phyloP scores from a whole-genome alignment of 2,329 filamentous ascomycete genomes.

The Dryadomyces sulphureus region DNA sequence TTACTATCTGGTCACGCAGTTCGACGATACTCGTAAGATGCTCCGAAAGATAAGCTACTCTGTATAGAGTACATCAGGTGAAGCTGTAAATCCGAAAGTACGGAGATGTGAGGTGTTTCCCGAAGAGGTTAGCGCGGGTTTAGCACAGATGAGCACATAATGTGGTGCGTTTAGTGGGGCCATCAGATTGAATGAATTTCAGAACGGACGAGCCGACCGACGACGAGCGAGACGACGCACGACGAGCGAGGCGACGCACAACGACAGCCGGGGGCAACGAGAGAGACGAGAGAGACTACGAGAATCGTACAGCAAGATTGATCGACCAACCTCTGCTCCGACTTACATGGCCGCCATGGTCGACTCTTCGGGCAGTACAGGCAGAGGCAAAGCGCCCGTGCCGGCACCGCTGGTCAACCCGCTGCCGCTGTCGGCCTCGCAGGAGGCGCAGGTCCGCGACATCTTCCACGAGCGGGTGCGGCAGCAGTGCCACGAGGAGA shows the following conservation, averaged over 20 bases:
- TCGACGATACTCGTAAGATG: no score
- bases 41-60: no score
- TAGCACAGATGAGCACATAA: not conserved
- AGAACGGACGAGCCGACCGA: not conserved
- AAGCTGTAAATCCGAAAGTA: not conserved
- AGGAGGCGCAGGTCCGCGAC: conserved; percentile 70
- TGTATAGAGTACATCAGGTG: no score
- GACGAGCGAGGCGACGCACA: no score
- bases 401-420: conserved; percentile 47
- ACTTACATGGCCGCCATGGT: conserved; percentile 24
- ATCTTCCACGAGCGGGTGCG: conserved; percentile 71
- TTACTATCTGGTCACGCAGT: no score
- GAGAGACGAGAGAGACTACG: no score
- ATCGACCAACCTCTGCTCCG: not conserved
- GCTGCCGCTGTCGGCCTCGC: conserved; percentile 64
- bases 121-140: not conserved
- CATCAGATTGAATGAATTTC: not conserved
- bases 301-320: no score
- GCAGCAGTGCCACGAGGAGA: conserved; percentile 58
- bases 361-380: conserved; percentile 17
- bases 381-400: conserved; percentile 11
- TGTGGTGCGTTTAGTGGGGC: conserved; percentile 1
- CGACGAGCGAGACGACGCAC: no score
- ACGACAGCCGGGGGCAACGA: no score
- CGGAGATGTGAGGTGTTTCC: no score